These are phyloP conservation scores for Antitrichia curtipendula DNA, from an alignment of 225 moss, liverwort and hornwort genomes.

Conservation along the genomic window DNA sequence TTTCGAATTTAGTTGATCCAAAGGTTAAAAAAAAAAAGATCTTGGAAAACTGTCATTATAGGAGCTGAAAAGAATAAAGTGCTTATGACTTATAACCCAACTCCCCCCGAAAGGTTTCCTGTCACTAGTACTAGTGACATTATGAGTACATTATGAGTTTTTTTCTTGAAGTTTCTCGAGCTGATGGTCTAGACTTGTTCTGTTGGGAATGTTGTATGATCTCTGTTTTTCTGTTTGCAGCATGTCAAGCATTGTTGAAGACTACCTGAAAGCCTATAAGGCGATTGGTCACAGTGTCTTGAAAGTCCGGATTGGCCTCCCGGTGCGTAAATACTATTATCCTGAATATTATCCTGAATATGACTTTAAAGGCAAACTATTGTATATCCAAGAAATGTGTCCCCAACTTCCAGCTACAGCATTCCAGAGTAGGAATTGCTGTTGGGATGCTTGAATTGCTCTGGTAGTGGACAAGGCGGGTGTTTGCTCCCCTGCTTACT, in stretches of 20 bases:
- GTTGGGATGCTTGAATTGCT: background rate
- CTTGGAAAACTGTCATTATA: background rate
- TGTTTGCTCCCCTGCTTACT: background rate
- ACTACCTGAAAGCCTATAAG: constrained; percentile 55
- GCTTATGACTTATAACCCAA: too few relatives aligned
- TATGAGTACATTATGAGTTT: background rate
- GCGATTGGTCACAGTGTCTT: constrained; percentile 34
- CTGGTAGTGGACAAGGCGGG: background rate
- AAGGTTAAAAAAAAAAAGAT: background rate
- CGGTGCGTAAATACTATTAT: constrained; percentile 10
- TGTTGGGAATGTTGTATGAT: background rate
- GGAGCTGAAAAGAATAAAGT: background rate
- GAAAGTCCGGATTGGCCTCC: constrained; percentile 65
- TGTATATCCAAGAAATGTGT: background rate
- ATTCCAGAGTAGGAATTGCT: background rate
- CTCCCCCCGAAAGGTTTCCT: background rate
- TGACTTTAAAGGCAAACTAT: background rate
- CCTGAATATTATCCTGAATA: background rate
- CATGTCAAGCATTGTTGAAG: constrained; percentile 54
- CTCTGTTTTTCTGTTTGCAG: constrained; percentile 18
- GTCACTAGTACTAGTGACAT: too few relatives aligned
- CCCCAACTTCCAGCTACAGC: background rate
- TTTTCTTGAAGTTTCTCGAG: background rate
- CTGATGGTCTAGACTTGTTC: background rate
- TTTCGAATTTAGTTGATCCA: background rate